phyloP scores from a whole-genome alignment of 2,329 filamentous ascomycete genomes.

The Eutypella sp. region DNA sequence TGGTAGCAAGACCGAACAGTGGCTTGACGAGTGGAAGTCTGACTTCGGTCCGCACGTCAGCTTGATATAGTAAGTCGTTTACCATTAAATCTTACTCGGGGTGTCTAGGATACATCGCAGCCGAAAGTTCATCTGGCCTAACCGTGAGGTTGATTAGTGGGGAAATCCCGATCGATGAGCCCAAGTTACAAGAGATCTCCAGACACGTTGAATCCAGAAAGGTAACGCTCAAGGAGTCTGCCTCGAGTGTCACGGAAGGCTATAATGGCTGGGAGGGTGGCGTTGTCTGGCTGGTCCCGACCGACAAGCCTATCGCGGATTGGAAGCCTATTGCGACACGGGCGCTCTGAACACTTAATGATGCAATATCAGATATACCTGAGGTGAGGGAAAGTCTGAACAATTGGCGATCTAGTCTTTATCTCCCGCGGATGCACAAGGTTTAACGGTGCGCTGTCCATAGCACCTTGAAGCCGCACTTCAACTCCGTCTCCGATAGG shows the following conservation, averaged over 20 bases:
- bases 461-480: too few relatives aligned
- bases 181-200: background rate
- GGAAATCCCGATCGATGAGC: background rate
- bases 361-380: too few relatives aligned
- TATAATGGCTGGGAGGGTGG: slow-evolving; percentile 23
- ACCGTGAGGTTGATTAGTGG: background rate
- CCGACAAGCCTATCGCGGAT: slow-evolving; percentile 20
- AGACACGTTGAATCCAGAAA: background rate
- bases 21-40: slow-evolving; percentile 21
- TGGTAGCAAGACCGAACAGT: slow-evolving; percentile 6
- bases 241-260: background rate
- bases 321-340: slow-evolving; percentile 28
- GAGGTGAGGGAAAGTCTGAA: too few relatives aligned
- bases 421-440: too few relatives aligned
- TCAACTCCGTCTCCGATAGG: too few relatives aligned
- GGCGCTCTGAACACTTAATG: background rate
- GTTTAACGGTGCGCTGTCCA: too few relatives aligned
- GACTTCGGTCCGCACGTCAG: slow-evolving; percentile 28
- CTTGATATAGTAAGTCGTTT: slow-evolving; percentile 26
- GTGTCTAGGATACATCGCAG: too few relatives aligned
- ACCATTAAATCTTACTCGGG: background rate
- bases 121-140: background rate
- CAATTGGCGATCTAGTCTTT: too few relatives aligned
- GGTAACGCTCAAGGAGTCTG: background rate
- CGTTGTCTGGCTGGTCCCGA: slow-evolving; percentile 27